Evolutionary conservation across 139 green algal genomes (phyloP).

Genomic region (Coelastrella sp.): DNA sequence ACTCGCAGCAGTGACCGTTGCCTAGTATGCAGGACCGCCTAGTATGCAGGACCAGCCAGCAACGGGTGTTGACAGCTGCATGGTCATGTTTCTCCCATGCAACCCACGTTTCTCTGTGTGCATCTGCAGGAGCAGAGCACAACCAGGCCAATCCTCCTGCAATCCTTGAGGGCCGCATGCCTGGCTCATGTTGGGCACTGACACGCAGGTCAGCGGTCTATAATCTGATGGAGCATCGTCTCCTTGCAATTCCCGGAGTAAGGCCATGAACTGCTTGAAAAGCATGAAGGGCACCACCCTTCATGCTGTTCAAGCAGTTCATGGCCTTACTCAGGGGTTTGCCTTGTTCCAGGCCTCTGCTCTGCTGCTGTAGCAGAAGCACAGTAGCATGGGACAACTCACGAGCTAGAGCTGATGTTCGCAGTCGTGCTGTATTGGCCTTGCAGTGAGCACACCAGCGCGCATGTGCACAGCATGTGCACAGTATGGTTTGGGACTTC

Average conservation of each 20-base stretch:
- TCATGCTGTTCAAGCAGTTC: background rate
- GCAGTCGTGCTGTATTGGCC: too few relatives aligned
- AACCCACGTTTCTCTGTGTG: background rate
- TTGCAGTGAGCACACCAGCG: too few relatives aligned
- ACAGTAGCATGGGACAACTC: too few relatives aligned
- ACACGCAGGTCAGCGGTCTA: background rate
- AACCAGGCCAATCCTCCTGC: background rate
- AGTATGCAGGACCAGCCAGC: too few relatives aligned
- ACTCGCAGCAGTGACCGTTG: too few relatives aligned
- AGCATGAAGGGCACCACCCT: background rate
- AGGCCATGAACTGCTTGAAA: background rate
- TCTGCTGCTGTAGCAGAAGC: too few relatives aligned
- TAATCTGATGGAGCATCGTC: background rate
- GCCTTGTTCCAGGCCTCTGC: too few relatives aligned
- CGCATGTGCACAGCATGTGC: too few relatives aligned
- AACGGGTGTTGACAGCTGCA: background rate
- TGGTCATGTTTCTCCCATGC: background rate
- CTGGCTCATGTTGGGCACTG: constrained; percentile 34
- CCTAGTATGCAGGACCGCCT: too few relatives aligned
- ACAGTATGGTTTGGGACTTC: too few relatives aligned
- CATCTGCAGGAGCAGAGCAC: background rate
- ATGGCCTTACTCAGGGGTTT: too few relatives aligned
- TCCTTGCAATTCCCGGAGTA: background rate
- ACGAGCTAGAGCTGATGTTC: too few relatives aligned
- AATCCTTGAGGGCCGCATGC: constrained; percentile 27